Conservation (phyloP, 768 basidiomycete genomes). For the Crepidotus variabilis region DNA sequence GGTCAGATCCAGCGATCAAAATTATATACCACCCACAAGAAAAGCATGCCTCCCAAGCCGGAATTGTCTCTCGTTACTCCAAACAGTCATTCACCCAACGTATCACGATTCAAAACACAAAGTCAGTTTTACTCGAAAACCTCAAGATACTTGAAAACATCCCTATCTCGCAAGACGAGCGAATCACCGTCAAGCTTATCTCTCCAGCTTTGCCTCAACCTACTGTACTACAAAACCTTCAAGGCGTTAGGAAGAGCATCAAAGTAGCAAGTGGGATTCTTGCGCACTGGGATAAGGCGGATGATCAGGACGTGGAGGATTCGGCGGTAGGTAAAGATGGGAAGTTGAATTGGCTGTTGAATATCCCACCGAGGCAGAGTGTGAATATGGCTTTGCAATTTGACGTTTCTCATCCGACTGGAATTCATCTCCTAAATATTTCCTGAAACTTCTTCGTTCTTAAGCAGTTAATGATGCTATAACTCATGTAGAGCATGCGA, state of each 20-base stretch:
- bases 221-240: background rate
- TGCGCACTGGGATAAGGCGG: constrained; percentile 36
- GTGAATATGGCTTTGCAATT: constrained; percentile 33
- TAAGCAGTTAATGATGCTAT: too few species aligned
- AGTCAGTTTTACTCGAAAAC: constrained; percentile 23
- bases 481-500: too few species aligned
- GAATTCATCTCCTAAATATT: too few species aligned
- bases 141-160: constrained; percentile 38
- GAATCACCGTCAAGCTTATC: constrained; percentile 38
- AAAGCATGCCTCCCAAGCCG: constrained; percentile 28
- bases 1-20: constrained; percentile 38
- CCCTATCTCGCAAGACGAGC: constrained; percentile 32
- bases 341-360: constrained; percentile 29
- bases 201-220: constrained; percentile 17
- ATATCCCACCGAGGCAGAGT: constrained; percentile 25
- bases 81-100: constrained; percentile 31
- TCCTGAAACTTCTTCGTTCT: too few species aligned
- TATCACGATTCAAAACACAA: constrained; percentile 38
- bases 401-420: constrained; percentile 30
- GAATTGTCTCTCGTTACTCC: constrained; percentile 31
- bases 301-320: constrained; percentile 24
- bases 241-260: constrained; percentile 12
- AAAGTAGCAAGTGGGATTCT: constrained; percentile 23
- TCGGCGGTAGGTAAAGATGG: constrained; percentile 27
- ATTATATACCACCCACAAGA: constrained; percentile 35